Conservation (phyloP, 2,329 filamentous ascomycete species). For the Chalaropsis ovoidea region DNA sequence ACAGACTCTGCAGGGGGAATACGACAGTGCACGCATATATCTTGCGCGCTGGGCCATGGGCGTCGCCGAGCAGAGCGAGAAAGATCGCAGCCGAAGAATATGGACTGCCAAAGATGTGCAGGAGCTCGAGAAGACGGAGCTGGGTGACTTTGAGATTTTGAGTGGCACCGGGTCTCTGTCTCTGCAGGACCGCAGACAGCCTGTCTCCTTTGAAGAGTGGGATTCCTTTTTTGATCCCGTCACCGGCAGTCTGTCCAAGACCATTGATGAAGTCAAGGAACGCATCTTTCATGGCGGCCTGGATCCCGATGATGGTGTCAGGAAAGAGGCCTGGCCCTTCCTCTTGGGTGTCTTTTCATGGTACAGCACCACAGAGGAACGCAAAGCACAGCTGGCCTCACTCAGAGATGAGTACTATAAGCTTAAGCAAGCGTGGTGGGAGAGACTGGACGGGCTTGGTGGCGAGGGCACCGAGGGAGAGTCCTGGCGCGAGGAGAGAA, state of each 20-base stretch:
- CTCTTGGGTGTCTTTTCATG: slow-evolving; percentile 85
- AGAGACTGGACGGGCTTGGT: slow-evolving; percentile 72
- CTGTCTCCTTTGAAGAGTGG: slow-evolving; percentile 79
- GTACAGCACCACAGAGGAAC: slow-evolving; percentile 79
- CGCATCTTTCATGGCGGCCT: slow-evolving; percentile 93
- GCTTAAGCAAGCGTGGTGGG: slow-evolving; percentile 94
- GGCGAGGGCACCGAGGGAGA: slow-evolving; percentile 74
- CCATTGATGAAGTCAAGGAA: slow-evolving; percentile 87
- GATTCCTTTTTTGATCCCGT: slow-evolving; percentile 71
- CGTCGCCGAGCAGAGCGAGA: slow-evolving; percentile 91
- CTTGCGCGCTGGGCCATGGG: slow-evolving; percentile 97
- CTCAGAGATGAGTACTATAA: slow-evolving; percentile 88
- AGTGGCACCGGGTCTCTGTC: slow-evolving; percentile 67
- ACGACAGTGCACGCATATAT: slow-evolving; percentile 90
- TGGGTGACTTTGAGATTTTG: slow-evolving; percentile 91
- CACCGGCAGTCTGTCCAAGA: slow-evolving; percentile 66
- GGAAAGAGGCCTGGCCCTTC: slow-evolving; percentile 96
- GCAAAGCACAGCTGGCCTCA: slow-evolving; percentile 71
- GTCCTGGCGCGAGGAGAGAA: slow-evolving; percentile 93
- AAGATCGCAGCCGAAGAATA: slow-evolving; percentile 72
- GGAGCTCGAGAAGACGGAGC: slow-evolving; percentile 86
- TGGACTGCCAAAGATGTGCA: slow-evolving; percentile 90
- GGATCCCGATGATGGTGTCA: slow-evolving; percentile 76
- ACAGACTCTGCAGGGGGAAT: slow-evolving; percentile 90
- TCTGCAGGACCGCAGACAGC: slow-evolving; percentile 64